Conservation (phyloP, 345 rosid species). For the Anastatica hierochuntica region DNA sequence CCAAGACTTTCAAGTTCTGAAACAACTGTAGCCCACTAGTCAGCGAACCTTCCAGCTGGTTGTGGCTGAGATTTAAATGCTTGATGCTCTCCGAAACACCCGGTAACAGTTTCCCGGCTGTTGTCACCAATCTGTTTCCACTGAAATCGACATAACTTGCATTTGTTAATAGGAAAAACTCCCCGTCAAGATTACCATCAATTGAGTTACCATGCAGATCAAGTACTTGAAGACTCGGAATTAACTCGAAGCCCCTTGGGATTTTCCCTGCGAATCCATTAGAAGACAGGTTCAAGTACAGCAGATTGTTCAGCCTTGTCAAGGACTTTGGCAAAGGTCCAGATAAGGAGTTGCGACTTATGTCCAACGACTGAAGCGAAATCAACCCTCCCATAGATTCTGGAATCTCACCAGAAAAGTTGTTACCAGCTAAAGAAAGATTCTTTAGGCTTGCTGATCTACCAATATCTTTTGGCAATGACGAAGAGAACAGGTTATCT, state of each 20-base stretch:
- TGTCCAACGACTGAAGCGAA: constrained; percentile 72
- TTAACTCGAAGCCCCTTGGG: constrained; percentile 67
- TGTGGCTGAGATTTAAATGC: constrained; percentile 72
- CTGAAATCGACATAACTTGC: constrained; percentile 78
- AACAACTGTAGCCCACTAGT: constrained; percentile 60
- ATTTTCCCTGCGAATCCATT: constrained; percentile 53
- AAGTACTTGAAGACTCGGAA: constrained; percentile 58
- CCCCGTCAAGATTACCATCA: constrained; percentile 67
- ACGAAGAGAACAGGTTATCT: constrained; percentile 56
- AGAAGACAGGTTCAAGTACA: constrained; percentile 62
- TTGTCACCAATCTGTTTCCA: constrained; percentile 49
- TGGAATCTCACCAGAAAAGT: constrained; percentile 75
- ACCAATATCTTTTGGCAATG: constrained; percentile 56
- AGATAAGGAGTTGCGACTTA: constrained; percentile 75
- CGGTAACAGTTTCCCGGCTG: constrained; percentile 57
- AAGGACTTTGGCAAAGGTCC: constrained; percentile 56
- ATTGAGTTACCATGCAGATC: constrained; percentile 76
- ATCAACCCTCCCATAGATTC: constrained; percentile 56
- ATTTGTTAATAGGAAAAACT: constrained; percentile 73
- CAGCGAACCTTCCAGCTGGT: constrained; percentile 78
- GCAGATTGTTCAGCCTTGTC: constrained; percentile 48
- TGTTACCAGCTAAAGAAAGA: constrained; percentile 77
- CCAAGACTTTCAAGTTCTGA: constrained; percentile 66
- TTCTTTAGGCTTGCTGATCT: constrained; percentile 54
- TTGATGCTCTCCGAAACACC: constrained; percentile 71